Conservation (phyloP, 176 grass and related monocot genomes). For the Ensete glaucum region DNA sequence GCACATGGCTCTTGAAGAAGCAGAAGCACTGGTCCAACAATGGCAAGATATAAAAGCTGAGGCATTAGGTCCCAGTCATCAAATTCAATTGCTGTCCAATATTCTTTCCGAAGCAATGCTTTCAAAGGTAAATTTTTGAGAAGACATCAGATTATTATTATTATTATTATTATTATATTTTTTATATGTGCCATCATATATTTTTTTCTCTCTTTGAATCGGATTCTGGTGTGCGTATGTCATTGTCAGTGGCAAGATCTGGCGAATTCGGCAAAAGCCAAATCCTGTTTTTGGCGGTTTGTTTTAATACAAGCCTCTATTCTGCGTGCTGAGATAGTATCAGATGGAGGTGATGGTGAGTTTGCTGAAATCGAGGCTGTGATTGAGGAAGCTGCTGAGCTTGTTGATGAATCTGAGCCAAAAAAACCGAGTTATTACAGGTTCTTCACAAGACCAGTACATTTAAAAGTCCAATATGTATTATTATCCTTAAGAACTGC, state of each 20-base stretch:
- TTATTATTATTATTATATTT: slow-evolving; percentile 12
- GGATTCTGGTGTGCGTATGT: background rate
- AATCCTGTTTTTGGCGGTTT: slow-evolving; percentile 77
- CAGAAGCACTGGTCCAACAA: slow-evolving; percentile 65
- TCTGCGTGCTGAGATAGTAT: slow-evolving; percentile 55
- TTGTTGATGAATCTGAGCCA: slow-evolving; percentile 60
- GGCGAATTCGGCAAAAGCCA: slow-evolving; percentile 49
- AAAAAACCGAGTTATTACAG: slow-evolving; percentile 91
- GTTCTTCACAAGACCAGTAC: slow-evolving; percentile 26
- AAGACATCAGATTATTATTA: background rate
- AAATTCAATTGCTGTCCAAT: slow-evolving; percentile 50
- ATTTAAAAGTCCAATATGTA: background rate
- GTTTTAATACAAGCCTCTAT: slow-evolving; percentile 65
- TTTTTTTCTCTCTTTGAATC: background rate
- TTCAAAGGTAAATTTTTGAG: slow-evolving; percentile 39
- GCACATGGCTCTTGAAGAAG: slow-evolving; percentile 73
- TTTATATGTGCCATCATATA: slow-evolving; percentile 11
- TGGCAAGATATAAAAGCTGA: slow-evolving; percentile 94
- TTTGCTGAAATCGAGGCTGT: slow-evolving; percentile 71
- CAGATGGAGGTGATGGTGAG: slow-evolving; percentile 41
- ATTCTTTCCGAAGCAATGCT: slow-evolving; percentile 83
- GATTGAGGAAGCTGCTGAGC: slow-evolving; percentile 89
- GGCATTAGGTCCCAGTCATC: slow-evolving; percentile 71
- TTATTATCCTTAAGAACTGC: background rate
- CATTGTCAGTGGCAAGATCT: slow-evolving; percentile 69